Conservation (phyloP, 2,329 filamentous ascomycete genomes). For the Sphaerulina populicola region DNA sequence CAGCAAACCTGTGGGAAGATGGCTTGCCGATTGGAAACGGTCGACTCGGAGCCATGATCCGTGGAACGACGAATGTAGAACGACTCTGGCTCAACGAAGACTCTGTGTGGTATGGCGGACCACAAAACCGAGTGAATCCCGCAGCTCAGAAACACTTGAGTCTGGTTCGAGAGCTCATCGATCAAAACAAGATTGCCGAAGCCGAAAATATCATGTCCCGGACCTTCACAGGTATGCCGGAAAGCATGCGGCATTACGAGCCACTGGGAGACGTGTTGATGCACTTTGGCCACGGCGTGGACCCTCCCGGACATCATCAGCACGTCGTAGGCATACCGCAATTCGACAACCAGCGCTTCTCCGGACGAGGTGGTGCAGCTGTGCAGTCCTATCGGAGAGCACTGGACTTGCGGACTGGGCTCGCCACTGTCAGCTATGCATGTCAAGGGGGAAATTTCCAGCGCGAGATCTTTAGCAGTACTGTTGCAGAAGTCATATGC, state of each 20-base stretch:
- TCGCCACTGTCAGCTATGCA: background rate
- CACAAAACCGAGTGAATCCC: conserved; percentile 7
- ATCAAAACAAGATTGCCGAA: background rate
- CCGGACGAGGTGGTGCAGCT: background rate
- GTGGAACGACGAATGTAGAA: conserved; percentile 6
- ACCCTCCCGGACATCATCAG: conserved; percentile 1
- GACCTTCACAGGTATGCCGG: conserved; percentile 1
- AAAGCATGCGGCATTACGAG: conserved; percentile 2
- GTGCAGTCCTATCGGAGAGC: background rate
- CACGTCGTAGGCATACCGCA: background rate
- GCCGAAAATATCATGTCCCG: conserved; percentile 1
- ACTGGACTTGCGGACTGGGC: background rate
- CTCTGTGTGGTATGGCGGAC: conserved; percentile 11
- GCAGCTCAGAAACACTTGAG: conserved; percentile 4
- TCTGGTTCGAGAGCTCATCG: conserved; percentile 2
- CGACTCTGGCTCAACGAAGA: conserved; percentile 12
- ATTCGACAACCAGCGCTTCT: conserved; percentile 1
- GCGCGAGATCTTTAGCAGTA: background rate
- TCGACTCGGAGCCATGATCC: conserved; percentile 8
- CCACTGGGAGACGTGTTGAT: background rate
- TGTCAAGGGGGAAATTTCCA: background rate
- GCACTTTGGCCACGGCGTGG: conserved; percentile 1
- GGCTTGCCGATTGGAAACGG: conserved; percentile 13
- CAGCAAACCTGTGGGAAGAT: conserved; percentile 10
- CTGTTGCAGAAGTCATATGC: background rate